These are phyloP conservation scores for Strobilomyces dryophilus DNA, from an alignment of 768 basidiomycete genomes.

Conservation along the genomic window DNA sequence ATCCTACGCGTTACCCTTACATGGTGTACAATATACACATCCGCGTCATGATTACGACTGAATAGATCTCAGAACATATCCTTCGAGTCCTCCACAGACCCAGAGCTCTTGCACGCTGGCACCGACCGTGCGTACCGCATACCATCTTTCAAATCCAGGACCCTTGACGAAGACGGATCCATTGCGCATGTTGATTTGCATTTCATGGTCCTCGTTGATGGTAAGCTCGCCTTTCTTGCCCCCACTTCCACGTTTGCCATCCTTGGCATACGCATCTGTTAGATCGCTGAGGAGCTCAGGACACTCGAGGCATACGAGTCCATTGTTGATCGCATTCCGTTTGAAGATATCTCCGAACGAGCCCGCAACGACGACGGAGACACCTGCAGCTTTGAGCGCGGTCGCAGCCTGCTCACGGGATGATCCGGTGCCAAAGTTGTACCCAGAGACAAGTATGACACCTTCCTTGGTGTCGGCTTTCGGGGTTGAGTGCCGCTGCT, in stretches of 20 bases:
- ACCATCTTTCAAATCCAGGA: constrained; percentile 45
- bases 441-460: constrained; percentile 83
- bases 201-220: constrained; percentile 62
- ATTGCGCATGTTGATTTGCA: constrained; percentile 64
- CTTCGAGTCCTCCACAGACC: constrained; percentile 92
- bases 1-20: not conserved
- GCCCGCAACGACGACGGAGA: constrained; percentile 93
- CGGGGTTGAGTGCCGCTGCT: constrained; percentile 16
- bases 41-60: constrained; percentile 28
- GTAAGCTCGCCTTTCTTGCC: constrained; percentile 82
- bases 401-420: constrained; percentile 99
- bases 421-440: constrained; percentile 98
- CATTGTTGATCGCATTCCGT: constrained; percentile 98
- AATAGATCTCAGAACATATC: constrained; percentile 79
- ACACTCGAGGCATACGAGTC: constrained; percentile 89
- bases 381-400: constrained; percentile 88
- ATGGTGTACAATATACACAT: not conserved
- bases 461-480: constrained; percentile 44
- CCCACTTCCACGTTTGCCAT: constrained; percentile 72
- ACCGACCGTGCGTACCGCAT: constrained; percentile 75
- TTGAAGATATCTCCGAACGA: constrained; percentile 99
- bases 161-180: constrained; percentile 60
- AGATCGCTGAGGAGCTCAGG: constrained; percentile 86
- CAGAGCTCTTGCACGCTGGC: constrained; percentile 96
- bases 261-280: constrained; percentile 68